A percentile compares a stretch with the other conserved stretches of the same genome.
Evolutionary conservation across 2,329 filamentous ascomycete species (phyloP).

Genomic region (Myriosclerotinia curreyana): DNA sequence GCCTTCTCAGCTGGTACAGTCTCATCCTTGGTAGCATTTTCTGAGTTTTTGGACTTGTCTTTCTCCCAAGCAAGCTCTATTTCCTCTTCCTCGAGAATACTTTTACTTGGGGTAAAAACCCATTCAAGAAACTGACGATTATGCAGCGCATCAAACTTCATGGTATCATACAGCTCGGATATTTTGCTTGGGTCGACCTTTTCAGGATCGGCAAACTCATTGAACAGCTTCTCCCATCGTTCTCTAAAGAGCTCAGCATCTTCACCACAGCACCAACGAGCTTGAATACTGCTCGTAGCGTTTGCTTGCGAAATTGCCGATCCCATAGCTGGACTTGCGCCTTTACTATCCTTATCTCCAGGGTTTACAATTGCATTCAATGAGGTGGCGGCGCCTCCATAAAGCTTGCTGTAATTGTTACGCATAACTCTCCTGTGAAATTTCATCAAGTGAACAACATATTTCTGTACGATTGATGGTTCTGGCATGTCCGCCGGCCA

Average conservation of each 20-base stretch:
- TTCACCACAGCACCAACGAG: slow-evolving; percentile 94
- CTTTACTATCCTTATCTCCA: slow-evolving; percentile 39
- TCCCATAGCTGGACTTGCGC: slow-evolving; percentile 42
- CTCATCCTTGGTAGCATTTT: slow-evolving; percentile 28
- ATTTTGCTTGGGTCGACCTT: slow-evolving; percentile 99
- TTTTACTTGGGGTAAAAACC: slow-evolving; percentile 86
- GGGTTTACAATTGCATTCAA: slow-evolving; percentile 56
- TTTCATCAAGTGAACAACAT: slow-evolving; percentile 94
- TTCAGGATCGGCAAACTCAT: slow-evolving; percentile 92
- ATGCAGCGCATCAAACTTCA: slow-evolving; percentile 98
- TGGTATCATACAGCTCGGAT: slow-evolving; percentile 96
- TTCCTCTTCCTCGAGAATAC: slow-evolving; percentile 70
- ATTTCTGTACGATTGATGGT: slow-evolving; percentile 85
- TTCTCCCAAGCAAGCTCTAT: slow-evolving; percentile 38
- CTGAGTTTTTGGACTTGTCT: slow-evolving; percentile 31
- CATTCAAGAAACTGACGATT: slow-evolving; percentile 96
- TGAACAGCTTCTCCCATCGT: slow-evolving; percentile 96
- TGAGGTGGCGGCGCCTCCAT: slow-evolving; percentile 62
- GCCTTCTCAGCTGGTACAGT: slow-evolving; percentile 32
- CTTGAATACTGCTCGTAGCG: slow-evolving; percentile 69
- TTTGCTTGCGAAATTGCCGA: slow-evolving; percentile 58
- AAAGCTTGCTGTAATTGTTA: slow-evolving; percentile 82
- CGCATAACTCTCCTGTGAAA: slow-evolving; percentile 96
- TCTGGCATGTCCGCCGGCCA: slow-evolving; percentile 96
- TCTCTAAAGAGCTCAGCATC: slow-evolving; percentile 93